phyloP scores from a whole-genome alignment of 768 basidiomycete species.

The Russula lepida region DNA sequence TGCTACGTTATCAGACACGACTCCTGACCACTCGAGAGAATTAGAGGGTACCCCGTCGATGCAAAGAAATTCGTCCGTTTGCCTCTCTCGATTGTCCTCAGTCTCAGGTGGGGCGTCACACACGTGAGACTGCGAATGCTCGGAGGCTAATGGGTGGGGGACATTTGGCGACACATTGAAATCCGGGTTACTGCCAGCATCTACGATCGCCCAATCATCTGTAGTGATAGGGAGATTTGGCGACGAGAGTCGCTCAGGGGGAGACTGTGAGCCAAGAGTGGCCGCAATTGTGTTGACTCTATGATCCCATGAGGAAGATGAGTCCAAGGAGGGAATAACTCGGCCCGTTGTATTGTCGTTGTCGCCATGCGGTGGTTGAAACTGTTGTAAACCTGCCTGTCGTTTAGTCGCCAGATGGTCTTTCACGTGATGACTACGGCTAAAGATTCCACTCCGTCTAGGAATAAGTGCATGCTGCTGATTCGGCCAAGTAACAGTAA shows the following conservation, averaged over 20 bases:
- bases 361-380: background rate
- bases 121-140: background rate
- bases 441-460: conserved; percentile 3
- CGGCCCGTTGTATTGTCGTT: background rate
- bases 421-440: conserved; percentile 5
- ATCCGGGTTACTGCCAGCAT: background rate
- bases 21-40: background rate
- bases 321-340: background rate
- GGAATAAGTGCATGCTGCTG: conserved; percentile 32
- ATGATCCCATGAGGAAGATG: conserved; percentile 1
- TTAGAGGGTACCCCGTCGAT: background rate
- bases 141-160: background rate
- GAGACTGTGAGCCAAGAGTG: conserved; percentile 4
- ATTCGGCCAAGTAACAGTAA: conserved; percentile 77
- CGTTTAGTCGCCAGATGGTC: background rate
- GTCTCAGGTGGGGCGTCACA: background rate
- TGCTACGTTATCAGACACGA: background rate
- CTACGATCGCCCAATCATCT: conserved; percentile 11
- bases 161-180: background rate
- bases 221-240: background rate
- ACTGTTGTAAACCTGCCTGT: background rate
- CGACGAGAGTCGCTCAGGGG: conserved; percentile 2
- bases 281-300: background rate
- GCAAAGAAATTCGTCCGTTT: background rate
- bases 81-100: background rate